phyloP scores from a whole-genome alignment of 2,329 filamentous ascomycete genomes.

The Sclerotinia nivalis region DNA sequence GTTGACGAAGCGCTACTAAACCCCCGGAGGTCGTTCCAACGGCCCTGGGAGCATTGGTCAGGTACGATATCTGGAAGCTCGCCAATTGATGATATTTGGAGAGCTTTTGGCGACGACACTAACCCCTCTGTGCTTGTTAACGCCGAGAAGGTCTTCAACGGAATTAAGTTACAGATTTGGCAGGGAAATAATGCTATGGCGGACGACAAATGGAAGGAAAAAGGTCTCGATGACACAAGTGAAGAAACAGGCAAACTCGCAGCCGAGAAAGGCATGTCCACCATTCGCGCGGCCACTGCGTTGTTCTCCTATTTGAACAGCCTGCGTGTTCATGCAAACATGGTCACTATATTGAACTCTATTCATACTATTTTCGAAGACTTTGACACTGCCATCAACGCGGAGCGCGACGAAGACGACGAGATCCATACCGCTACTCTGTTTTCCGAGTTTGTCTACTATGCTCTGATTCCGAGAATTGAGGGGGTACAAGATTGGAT shows the following conservation, averaged over 20 bases:
- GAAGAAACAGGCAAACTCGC: too few relatives aligned
- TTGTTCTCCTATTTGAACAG: not conserved
- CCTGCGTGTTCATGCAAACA: not conserved
- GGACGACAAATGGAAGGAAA: not conserved
- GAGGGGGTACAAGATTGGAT: not conserved
- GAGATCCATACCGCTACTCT: not conserved
- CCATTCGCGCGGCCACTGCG: not conserved
- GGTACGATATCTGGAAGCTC: not conserved
- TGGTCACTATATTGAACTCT: not conserved
- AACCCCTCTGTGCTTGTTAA: not conserved
- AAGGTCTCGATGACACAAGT: not conserved
- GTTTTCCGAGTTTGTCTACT: constrained; percentile 1
- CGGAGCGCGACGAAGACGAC: not conserved
- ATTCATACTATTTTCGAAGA: not conserved
- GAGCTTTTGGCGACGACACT: not conserved
- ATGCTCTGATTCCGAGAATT: not conserved
- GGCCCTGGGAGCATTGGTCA: not conserved
- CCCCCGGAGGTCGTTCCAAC: not conserved
- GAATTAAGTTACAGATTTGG: not conserved
- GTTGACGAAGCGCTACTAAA: not conserved
- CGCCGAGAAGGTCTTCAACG: not conserved
- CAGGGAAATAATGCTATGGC: not conserved
- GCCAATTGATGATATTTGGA: not conserved
- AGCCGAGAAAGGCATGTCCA: not conserved
- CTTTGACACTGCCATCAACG: not conserved